A percentile compares a stretch with the other conserved stretches of the same genome.
phyloP scores from a whole-genome alignment of 768 basidiomycete species.

The Dacryopinax spathularia region DNA sequence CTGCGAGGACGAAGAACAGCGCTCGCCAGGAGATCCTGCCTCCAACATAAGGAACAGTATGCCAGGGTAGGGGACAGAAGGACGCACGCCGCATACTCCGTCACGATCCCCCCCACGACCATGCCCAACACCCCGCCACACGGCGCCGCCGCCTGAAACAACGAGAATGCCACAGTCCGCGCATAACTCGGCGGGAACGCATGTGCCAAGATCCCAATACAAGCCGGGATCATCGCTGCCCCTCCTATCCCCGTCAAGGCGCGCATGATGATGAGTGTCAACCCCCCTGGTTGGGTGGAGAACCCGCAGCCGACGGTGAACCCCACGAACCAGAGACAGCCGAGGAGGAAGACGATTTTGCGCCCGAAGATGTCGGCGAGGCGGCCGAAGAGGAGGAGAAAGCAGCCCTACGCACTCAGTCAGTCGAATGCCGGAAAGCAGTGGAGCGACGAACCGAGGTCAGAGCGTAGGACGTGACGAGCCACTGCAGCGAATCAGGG shows the following conservation, averaged over 20 bases:
- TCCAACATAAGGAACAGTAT: background rate
- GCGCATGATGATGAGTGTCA: slow-evolving; percentile 54
- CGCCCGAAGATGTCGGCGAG: slow-evolving; percentile 69
- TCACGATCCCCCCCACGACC: slow-evolving; percentile 56
- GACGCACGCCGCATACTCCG: slow-evolving; percentile 34
- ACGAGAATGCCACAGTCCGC: slow-evolving; percentile 65
- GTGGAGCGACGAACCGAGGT: slow-evolving; percentile 11
- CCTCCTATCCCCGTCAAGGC: slow-evolving; percentile 67
- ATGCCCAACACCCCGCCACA: slow-evolving; percentile 61
- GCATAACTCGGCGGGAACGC: slow-evolving; percentile 54
- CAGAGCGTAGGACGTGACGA: slow-evolving; percentile 20
- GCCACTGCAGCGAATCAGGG: slow-evolving; percentile 22
- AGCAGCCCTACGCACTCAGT: slow-evolving; percentile 40
- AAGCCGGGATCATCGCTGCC: slow-evolving; percentile 58
- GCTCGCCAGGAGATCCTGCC: slow-evolving; percentile 44
- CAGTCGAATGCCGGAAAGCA: no score
- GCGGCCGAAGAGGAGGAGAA: slow-evolving; percentile 63
- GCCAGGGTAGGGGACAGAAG: background rate
- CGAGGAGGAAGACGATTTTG: slow-evolving; percentile 49
- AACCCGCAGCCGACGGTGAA: slow-evolving; percentile 58
- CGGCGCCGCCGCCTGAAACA: slow-evolving; percentile 74
- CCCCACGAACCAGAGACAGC: slow-evolving; percentile 37
- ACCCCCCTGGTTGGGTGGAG: slow-evolving; percentile 36
- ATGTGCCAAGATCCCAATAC: slow-evolving; percentile 64
- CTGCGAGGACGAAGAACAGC: slow-evolving; percentile 31